Percentiles rank a stretch among this genome's conserved stretches.
Evolutionary conservation across 164 flowering plant species (phyloP).

Genomic region (Vitis vinifera): ASM3070453v1 NC_081817.1:530001-530500

Average conservation of each 20-base stretch:
- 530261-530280: slow-evolving; percentile 85
- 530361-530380: too few relatives aligned
- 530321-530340: slow-evolving; percentile 15
- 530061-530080: slow-evolving; percentile 44
- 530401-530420: too few relatives aligned
- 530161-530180: slow-evolving; percentile 48
- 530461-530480: background rate
- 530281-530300: slow-evolving; percentile 63
- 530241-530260: slow-evolving; percentile 79
- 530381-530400: too few relatives aligned
- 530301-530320: slow-evolving; percentile 38
- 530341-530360: too few relatives aligned
- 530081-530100: slow-evolving; percentile 50
- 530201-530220: slow-evolving; percentile 25
- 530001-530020: slow-evolving; percentile 44
- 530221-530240: slow-evolving; percentile 36
- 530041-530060: slow-evolving; percentile 58
- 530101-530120: background rate
- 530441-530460: background rate
- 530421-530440: background rate
- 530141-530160: slow-evolving; percentile 3
- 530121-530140: background rate
- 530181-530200: slow-evolving; percentile 35
- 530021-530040: slow-evolving; percentile 50
- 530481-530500: background rate